Evolutionary conservation across 345 rosid species (phyloP), one percentile per base, ranked within the genome.

Genomic region (Raphanus raphanistrum): DNA sequence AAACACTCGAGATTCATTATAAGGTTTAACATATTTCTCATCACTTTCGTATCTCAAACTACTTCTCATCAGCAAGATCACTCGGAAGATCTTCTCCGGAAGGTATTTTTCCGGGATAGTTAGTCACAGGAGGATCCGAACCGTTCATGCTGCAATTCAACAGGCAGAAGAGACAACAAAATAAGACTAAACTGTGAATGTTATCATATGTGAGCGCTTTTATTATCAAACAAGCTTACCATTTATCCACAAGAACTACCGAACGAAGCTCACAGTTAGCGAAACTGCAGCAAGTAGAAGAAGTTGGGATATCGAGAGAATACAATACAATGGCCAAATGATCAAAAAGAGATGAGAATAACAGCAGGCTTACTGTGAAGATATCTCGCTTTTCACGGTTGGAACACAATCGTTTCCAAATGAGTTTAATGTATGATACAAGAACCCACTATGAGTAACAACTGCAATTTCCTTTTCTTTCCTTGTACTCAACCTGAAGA

Each of bases 211-310:
- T 45, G 31, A 66, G 11, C 2, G 61, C 4, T 5, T 17, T 31
- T 7, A 8, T 38, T 28, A 76, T 15, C 5, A 16, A 26, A 48
- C 7, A 54, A 68, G 62, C 87, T 82, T 63, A 90, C 92, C 91
- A 72, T 83, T 81, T 85, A 66, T 92, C 88, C 9, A 87, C 85
- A 12, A 88, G 32, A 71, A 84, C 85, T 82, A 88, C 17, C 0
- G 98, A 90, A 1, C 92, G 92, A 26, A 89, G 92, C 87, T 89
- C 92, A 71, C 98, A 88, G 35, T 92, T 92, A 0, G 83, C 79
- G 63, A 92, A 90, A 63, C 96, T 92, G 88, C 85, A 79, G 35
- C 72, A 15, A 36, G 27, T 13, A 29, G 29, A 76, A 13, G 26
- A n/a, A 61, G 11, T 65, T 65, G 2, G 0, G 29, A 10, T 69